Percentiles rank a stretch among this genome's conserved stretches.
Evolutionary conservation across 2,329 filamentous ascomycete species (phyloP).

Genomic region (Leptographium wingfieldii): DNA sequence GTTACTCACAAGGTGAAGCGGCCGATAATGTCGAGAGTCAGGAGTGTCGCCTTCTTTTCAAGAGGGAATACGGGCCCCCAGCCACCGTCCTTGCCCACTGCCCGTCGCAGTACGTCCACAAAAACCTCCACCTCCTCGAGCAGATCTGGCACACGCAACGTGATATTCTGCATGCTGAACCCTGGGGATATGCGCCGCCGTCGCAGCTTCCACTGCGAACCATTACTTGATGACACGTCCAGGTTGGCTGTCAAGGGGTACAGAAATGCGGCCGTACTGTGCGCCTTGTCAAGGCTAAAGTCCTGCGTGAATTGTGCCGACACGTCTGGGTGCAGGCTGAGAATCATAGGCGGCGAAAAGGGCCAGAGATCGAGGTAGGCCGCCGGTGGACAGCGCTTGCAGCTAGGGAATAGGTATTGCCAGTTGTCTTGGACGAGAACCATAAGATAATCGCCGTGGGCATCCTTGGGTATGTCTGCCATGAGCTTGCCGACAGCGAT

Average conservation of each 20-base stretch:
- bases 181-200: constrained; percentile 23
- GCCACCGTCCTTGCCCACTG: constrained; percentile 12
- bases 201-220: constrained; percentile 24
- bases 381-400: constrained; percentile 3
- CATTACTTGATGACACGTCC: constrained; percentile 23
- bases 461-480: constrained; percentile 9
- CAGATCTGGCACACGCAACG: constrained; percentile 20
- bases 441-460: constrained; percentile 13
- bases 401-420: constrained; percentile 10
- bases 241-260: constrained; percentile 18
- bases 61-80: constrained; percentile 14
- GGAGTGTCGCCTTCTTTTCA: constrained; percentile 11
- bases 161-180: constrained; percentile 22
- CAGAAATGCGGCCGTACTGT: constrained; percentile 1
- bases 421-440: constrained; percentile 12
- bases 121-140: constrained; percentile 19
- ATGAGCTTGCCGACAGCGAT: constrained; percentile 10
- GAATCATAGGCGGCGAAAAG: constrained; percentile 7
- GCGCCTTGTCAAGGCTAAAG: constrained; percentile 5
- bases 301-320: constrained; percentile 10
- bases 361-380: constrained; percentile 12
- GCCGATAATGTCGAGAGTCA: constrained; percentile 16
- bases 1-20: constrained; percentile 11
- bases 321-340: constrained; percentile 9
- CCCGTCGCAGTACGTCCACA: constrained; percentile 14